These are phyloP conservation scores for Aspergillus ruber DNA, from an alignment of 2,329 filamentous ascomycete species.

Conservation along the genomic window DNA sequence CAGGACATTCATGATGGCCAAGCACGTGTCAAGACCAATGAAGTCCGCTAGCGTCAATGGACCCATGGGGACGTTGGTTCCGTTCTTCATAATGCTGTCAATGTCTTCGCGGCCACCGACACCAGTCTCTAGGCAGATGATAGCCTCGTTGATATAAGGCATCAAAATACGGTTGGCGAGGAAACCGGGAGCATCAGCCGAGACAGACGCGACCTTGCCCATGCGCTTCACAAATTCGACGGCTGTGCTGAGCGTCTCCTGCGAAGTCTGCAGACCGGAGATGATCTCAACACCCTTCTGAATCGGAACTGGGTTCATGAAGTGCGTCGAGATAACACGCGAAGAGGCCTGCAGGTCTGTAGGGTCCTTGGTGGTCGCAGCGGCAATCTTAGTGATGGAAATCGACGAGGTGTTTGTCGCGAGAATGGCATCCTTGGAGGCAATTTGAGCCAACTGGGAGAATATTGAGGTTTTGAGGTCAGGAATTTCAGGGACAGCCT, in stretches of 20 bases:
- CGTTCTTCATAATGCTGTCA: slow-evolving; percentile 98
- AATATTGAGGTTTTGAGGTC: slow-evolving; percentile 86
- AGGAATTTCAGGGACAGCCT: slow-evolving; percentile 90
- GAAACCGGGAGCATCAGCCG: slow-evolving; percentile 87
- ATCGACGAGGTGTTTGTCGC: slow-evolving; percentile 99
- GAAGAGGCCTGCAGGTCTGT: slow-evolving; percentile 75
- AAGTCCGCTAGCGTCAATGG: slow-evolving; percentile 91
- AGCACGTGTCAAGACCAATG: slow-evolving; percentile 91
- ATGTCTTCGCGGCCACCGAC: slow-evolving; percentile 87
- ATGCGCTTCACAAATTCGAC: slow-evolving; percentile 81
- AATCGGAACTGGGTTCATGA: slow-evolving; percentile 97
- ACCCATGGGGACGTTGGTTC: slow-evolving; percentile 97
- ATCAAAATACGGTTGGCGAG: slow-evolving; percentile 94
- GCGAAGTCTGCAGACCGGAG: slow-evolving; percentile 82
- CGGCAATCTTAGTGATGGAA: slow-evolving; percentile 91
- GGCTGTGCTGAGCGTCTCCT: slow-evolving; percentile 72
- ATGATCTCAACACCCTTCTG: slow-evolving; percentile 99
- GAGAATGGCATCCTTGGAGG: slow-evolving; percentile 76
- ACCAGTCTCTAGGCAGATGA: slow-evolving; percentile 91
- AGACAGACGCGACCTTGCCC: slow-evolving; percentile 85
- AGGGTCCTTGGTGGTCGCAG: slow-evolving; percentile 70
- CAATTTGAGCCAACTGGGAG: slow-evolving; percentile 70
- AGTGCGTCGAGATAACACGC: slow-evolving; percentile 90
- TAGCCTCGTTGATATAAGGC: slow-evolving; percentile 98
- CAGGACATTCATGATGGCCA: slow-evolving; percentile 95